Evolutionary conservation across 2,329 filamentous ascomycete species (phyloP).

Genomic region (Fusarium anguioides): DNA sequence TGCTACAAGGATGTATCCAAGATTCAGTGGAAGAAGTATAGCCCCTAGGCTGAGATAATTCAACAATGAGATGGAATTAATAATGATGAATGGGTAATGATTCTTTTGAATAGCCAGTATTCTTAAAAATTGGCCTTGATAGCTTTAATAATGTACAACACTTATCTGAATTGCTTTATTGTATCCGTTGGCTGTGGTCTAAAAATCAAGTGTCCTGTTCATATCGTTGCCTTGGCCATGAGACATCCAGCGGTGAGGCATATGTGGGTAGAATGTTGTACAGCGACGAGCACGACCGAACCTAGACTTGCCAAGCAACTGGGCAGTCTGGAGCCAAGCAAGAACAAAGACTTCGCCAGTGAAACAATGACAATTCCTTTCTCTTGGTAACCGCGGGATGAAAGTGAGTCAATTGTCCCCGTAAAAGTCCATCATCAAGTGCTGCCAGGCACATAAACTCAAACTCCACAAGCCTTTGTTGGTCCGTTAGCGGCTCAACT

Average conservation of each 20-base stretch:
- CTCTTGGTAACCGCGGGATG: neutral
- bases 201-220: neutral
- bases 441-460: slow-evolving; percentile 24
- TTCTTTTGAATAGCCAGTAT: slow-evolving; percentile 26
- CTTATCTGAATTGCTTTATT: neutral
- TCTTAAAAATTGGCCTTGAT: slow-evolving; percentile 19
- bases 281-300: neutral
- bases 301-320: slow-evolving; percentile 14
- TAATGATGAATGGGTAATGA: slow-evolving; percentile 35
- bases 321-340: slow-evolving; percentile 3
- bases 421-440: slow-evolving; percentile 5
- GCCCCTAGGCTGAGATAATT: slow-evolving; percentile 12
- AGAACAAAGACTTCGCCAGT: slow-evolving; percentile 2
- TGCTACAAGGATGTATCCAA: slow-evolving; percentile 56
- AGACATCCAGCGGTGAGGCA: slow-evolving; percentile 14
- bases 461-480: slow-evolving; percentile 14
- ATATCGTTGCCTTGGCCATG: neutral
- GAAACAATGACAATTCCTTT: neutral
- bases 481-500: slow-evolving; percentile 7
- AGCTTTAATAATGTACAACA: slow-evolving; percentile 34
- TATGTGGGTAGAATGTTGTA: slow-evolving; percentile 1
- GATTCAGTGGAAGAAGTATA: slow-evolving; percentile 45
- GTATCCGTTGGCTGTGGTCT: neutral
- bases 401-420: neutral
- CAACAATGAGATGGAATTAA: slow-evolving; percentile 17